These are phyloP conservation scores for Oxyria digyna DNA, from an alignment of 148 eudicot species.

Conservation along the genomic window DNA sequence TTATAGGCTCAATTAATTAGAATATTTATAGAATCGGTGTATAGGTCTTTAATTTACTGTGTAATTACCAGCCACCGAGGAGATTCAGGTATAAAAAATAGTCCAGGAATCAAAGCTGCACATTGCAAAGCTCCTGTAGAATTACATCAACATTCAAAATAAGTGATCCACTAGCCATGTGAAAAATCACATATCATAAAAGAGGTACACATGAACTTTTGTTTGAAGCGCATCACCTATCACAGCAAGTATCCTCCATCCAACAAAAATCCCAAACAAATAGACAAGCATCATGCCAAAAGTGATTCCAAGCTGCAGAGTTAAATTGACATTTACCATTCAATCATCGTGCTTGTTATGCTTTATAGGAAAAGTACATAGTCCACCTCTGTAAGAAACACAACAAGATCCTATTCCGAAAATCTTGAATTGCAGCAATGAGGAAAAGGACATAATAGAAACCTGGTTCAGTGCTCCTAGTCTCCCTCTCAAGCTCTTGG, in stretches of 20 bases:
- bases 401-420: neutral
- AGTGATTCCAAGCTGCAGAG: constrained; percentile 59
- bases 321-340: constrained; percentile 4
- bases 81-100: constrained; percentile 93
- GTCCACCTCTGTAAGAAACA: neutral
- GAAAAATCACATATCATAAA: neutral
- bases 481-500: constrained; percentile 76
- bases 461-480: constrained; percentile 96
- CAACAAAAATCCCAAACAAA: constrained; percentile 58
- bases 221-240: constrained; percentile 37
- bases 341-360: neutral
- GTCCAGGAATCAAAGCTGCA: constrained; percentile 69
- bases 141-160: neutral
- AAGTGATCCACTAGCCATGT: neutral
- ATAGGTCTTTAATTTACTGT: neutral
- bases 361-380: neutral
- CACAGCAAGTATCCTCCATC: constrained; percentile 81
- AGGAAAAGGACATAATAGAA: neutral
- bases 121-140: constrained; percentile 67
- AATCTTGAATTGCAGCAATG: neutral
- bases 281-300: constrained; percentile 75
- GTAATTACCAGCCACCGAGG: constrained; percentile 92
- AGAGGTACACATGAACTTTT: neutral
- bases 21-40: neutral
- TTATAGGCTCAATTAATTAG: neutral